Evolutionary conservation across 805 yeast species (phyloP).

Genomic region (Candida peoriensis): DNA sequence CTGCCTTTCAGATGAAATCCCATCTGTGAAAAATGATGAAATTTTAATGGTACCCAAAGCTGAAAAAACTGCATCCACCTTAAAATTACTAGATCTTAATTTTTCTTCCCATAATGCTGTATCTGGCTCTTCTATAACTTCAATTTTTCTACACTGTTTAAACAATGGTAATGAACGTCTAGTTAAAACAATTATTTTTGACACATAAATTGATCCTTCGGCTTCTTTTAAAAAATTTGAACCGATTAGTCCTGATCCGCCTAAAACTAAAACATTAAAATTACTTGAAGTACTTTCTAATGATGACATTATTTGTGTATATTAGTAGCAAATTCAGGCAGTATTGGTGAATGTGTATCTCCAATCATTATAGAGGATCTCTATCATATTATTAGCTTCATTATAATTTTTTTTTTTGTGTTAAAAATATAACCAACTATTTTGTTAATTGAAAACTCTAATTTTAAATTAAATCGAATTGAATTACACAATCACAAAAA

Average conservation of each 20-base stretch:
- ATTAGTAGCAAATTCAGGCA: too few relatives aligned
- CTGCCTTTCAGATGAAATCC: slow-evolving; percentile 66
- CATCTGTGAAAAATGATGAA: slow-evolving; percentile 35
- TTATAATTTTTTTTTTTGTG: too few relatives aligned
- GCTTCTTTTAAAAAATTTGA: slow-evolving; percentile 13
- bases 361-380: too few relatives aligned
- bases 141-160: slow-evolving; percentile 26
- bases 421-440: too few relatives aligned
- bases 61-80: slow-evolving; percentile 40
- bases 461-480: too few relatives aligned
- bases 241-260: slow-evolving; percentile 21
- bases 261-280: slow-evolving; percentile 13
- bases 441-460: too few relatives aligned
- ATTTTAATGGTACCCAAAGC: slow-evolving; percentile 71
- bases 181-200: slow-evolving; percentile 7
- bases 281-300: not conserved
- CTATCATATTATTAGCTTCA: too few relatives aligned
- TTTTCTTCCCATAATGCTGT: slow-evolving; percentile 44
- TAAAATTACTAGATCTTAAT: slow-evolving; percentile 17
- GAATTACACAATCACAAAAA: too few relatives aligned
- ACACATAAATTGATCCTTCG: slow-evolving; percentile 8
- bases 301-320: not conserved
- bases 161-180: slow-evolving; percentile 7
- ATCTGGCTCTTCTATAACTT: slow-evolving; percentile 40
- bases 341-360: too few relatives aligned